A percentile compares a stretch with the other conserved stretches of the same genome.
phyloP scores from a whole-genome alignment of 192 early-diverging fungal species.

The Martensiomyces pterosporus region DNA sequence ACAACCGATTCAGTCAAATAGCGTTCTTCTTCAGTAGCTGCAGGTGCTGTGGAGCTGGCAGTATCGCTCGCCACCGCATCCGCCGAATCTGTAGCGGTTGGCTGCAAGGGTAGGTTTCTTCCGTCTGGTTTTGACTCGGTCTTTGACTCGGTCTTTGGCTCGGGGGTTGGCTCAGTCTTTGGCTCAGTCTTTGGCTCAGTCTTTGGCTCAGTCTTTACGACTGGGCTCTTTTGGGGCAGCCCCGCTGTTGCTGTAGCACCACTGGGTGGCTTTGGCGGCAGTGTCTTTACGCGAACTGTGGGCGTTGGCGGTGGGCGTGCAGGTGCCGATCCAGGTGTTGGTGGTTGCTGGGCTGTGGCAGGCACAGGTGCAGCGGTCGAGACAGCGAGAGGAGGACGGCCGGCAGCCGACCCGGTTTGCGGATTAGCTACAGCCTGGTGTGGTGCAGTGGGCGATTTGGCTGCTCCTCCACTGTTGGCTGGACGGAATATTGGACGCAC shows the following conservation, averaged over 20 bases:
- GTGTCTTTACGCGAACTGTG: background rate
- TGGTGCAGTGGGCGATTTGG: background rate
- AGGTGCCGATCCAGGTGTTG: background rate
- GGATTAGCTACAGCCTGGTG: constrained; percentile 1
- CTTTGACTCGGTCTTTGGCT: too few species aligned
- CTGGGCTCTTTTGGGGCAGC: background rate
- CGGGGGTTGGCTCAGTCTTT: too few species aligned
- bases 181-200: too few species aligned
- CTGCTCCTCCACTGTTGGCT: background rate
- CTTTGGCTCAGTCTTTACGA: too few species aligned
- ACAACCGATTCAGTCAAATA: constrained; percentile 31
- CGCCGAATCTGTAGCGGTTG: too few species aligned
- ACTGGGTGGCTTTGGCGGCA: background rate
- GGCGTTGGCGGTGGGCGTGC: background rate
- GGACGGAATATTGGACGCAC: constrained; percentile 13
- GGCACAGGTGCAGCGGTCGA: background rate
- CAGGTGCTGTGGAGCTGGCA: background rate
- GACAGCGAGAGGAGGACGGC: too few species aligned
- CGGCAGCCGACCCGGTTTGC: too few species aligned
- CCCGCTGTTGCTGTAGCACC: background rate
- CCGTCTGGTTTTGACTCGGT: too few species aligned
- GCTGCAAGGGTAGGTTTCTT: too few species aligned
- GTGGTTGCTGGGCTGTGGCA: background rate
- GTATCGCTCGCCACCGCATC: too few species aligned
- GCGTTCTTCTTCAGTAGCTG: constrained; percentile 20